Evolutionary conservation across 371 early-diverging fungal species (phyloP), one percentile per base, ranked within the genome.

Genomic region (Mortierella sp.): DNA sequence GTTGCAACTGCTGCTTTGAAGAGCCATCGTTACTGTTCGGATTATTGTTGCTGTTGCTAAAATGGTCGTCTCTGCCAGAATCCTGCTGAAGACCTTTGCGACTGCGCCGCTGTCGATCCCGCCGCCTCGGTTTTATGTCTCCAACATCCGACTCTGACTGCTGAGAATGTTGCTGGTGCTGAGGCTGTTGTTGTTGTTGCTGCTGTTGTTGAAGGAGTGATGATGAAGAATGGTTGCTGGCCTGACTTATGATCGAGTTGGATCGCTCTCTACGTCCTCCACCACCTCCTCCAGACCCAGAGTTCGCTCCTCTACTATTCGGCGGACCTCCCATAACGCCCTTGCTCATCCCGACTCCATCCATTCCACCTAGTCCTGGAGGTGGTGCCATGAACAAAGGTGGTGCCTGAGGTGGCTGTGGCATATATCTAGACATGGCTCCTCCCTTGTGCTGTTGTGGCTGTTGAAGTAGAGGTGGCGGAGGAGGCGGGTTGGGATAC

Each of bases 1-100:
- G 78, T 43, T 72, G 69, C 21, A 2, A 24, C 10, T 69, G 57
- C n/a, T 48, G 74, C 50, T 76, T 72, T 54, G 51, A 54, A 14
- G 76, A 69, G n/a, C 81, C 76, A 21, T 80, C 73, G 51, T 72
- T 80, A 24, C 81, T 77, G 74, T 61, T 81, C 9, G 48, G 69
- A 73, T 82, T 64, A 44, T 51, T 71, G 82, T 43, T 75, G 73
- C 72, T 57, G 74, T 37, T 67, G 76, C 43, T 50, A 79, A 37
- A 72, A 71, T 37, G 61, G 44, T 28, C 73, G 73, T 61, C 83
- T 73, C n/a, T 80, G 28, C 31, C 43, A 67, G 21, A 37, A 0
- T 40, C 67, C 11, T 67, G 67, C 24, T 67, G 67, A 2, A 37
- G 67, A 11, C 43, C 43, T 40, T 67, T 67, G 21, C 84, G 80